These are phyloP conservation scores for Trichoderma sp. DNA, from an alignment of 2,329 filamentous ascomycete genomes.

Conservation along the genomic window DNA sequence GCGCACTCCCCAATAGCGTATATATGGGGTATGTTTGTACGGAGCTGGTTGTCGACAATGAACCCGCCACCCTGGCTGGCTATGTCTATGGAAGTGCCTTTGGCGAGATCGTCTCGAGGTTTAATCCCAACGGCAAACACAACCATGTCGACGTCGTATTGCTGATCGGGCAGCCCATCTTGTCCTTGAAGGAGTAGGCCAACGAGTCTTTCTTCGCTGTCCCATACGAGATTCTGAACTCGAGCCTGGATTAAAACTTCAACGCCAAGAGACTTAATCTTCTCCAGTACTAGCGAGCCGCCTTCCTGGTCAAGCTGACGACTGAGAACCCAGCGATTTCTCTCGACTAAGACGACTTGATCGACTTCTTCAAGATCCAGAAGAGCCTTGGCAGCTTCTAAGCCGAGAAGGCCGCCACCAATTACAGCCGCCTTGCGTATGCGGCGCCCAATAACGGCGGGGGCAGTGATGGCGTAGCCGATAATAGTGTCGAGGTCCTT, in stretches of 20 bases:
- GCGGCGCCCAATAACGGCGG: conserved; percentile 63
- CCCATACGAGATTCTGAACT: conserved; percentile 72
- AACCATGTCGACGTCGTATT: conserved; percentile 76
- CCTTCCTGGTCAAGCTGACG: conserved; percentile 83
- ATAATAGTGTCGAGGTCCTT: conserved; percentile 80
- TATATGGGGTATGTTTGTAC: conserved; percentile 71
- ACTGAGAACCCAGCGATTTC: conserved; percentile 80
- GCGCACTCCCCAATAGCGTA: conserved; percentile 93
- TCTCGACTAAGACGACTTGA: conserved; percentile 77
- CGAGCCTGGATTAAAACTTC: conserved; percentile 79
- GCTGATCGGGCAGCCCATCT: conserved; percentile 63
- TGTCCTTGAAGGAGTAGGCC: conserved; percentile 71
- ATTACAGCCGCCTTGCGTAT: conserved; percentile 61
- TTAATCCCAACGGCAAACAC: conserved; percentile 91
- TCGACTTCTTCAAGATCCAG: conserved; percentile 17
- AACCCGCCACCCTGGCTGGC: conserved; percentile 76
- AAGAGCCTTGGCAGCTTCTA: conserved; percentile 44
- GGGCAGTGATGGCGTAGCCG: conserved; percentile 67
- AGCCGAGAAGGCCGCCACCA: conserved; percentile 80
- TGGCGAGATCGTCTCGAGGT: conserved; percentile 76
- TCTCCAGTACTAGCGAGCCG: conserved; percentile 78
- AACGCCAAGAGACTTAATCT: conserved; percentile 76
- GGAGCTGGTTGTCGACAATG: conserved; percentile 67
- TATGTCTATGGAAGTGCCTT: conserved; percentile 70
- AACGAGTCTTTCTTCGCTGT: conserved; percentile 67